Evolutionary conservation across 1,284 basidiomycete genomes (phyloP).

Genomic region (Calocybe gambosa): DNA sequence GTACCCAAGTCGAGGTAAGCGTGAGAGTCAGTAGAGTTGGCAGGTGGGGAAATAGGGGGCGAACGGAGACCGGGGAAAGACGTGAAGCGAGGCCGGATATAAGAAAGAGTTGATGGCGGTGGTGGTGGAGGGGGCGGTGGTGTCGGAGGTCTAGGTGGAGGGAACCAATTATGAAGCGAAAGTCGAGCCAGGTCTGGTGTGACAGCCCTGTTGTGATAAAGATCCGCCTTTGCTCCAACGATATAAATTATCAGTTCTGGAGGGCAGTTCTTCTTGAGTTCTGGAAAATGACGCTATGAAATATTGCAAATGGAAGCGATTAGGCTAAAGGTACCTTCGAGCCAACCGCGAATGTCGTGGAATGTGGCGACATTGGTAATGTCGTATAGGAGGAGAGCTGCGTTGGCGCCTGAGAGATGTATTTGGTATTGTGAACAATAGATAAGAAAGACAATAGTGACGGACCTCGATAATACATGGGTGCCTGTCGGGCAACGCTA

Average conservation of each 20-base stretch:
- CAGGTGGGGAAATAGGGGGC: slow-evolving; percentile 38
- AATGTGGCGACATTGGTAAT: slow-evolving; percentile 90
- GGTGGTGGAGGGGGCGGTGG: slow-evolving; percentile 54
- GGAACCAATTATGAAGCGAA: slow-evolving; percentile 79
- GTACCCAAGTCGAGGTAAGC: slow-evolving; percentile 49
- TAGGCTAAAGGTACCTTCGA: slow-evolving; percentile 60
- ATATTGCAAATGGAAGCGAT: slow-evolving; percentile 13
- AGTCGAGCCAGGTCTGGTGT: slow-evolving; percentile 75
- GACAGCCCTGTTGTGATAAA: slow-evolving; percentile 64
- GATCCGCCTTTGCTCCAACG: slow-evolving; percentile 86
- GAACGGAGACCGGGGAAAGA: slow-evolving; percentile 73
- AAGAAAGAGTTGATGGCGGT: slow-evolving; percentile 60
- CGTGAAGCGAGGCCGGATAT: slow-evolving; percentile 81
- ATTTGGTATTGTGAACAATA: slow-evolving; percentile 3
- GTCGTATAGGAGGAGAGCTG: slow-evolving; percentile 95
- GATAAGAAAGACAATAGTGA: slow-evolving; percentile 9
- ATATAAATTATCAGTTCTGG: slow-evolving; percentile 87
- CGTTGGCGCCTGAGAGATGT: slow-evolving; percentile 65
- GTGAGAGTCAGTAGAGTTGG: slow-evolving; percentile 39
- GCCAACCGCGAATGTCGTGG: slow-evolving; percentile 89
- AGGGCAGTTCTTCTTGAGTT: slow-evolving; percentile 83
- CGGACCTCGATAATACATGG: slow-evolving; percentile 94
- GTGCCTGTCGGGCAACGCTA: slow-evolving; percentile 53
- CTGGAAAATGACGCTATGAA: slow-evolving; percentile 33
- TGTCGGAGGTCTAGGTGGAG: slow-evolving; percentile 62